Evolutionary conservation across 2,329 filamentous ascomycete species (phyloP).

Genomic region (Colletotrichum euphorbiae): DNA sequence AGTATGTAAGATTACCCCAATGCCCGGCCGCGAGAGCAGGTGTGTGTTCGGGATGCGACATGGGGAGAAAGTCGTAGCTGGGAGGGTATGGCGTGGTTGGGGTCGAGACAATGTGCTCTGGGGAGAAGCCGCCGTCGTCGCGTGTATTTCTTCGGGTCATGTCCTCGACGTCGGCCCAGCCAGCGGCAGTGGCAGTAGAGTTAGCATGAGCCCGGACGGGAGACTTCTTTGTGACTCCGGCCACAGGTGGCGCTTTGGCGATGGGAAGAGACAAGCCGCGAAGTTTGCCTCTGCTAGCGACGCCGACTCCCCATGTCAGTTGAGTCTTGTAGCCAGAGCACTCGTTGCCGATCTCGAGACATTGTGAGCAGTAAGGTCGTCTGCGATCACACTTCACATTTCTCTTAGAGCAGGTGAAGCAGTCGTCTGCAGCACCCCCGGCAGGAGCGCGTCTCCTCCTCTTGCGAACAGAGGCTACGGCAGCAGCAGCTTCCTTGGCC

Average conservation of each 20-base stretch:
- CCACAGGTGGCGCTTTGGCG: constrained; percentile 69
- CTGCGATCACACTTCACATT: constrained; percentile 89
- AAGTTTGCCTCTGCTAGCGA: constrained; percentile 94
- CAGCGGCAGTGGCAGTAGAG: constrained; percentile 53
- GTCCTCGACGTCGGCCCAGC: constrained; percentile 55
- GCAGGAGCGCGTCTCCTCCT: constrained; percentile 88
- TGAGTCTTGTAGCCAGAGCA: constrained; percentile 98
- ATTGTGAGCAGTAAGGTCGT: constrained; percentile 94
- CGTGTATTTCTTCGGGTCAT: constrained; percentile 48
- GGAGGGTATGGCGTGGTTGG: constrained; percentile 54
- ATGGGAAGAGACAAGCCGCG: constrained; percentile 84
- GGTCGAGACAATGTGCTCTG: constrained; percentile 56
- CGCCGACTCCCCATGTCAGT: constrained; percentile 95
- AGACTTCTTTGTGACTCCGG: constrained; percentile 62
- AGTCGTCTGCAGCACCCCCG: constrained; percentile 92
- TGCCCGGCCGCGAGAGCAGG: constrained; percentile 52
- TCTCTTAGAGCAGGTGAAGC: constrained; percentile 90
- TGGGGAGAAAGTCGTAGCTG: constrained; percentile 63
- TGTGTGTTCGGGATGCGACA: constrained; percentile 59
- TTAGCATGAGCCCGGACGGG: constrained; percentile 58
- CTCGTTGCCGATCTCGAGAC: constrained; percentile 89
- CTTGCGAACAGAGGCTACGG: constrained; percentile 68
- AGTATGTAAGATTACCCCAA: constrained; percentile 63
- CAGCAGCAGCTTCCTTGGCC: constrained; percentile 59
- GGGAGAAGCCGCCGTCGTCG: constrained; percentile 52